A percentile compares a stretch with the other conserved stretches of the same genome.
Conservation (phyloP, 2,329 filamentous ascomycete genomes). For the Ceratocystis cacaofunesta region DNA sequence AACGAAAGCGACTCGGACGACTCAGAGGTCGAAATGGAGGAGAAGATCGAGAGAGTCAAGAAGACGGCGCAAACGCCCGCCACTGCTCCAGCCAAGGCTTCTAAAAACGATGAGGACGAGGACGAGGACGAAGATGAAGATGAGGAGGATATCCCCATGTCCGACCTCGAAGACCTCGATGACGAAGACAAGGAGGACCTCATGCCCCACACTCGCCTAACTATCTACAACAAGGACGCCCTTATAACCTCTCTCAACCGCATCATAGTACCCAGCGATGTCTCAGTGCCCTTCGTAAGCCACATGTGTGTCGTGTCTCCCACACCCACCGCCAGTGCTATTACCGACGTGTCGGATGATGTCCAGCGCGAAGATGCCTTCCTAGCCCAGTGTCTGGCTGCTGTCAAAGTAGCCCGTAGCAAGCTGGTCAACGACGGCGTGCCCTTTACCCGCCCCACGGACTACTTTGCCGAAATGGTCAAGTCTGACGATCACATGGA, state of each 20-base stretch:
- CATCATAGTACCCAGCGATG: conserved; percentile 50
- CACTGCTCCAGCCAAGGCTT: conserved; percentile 20
- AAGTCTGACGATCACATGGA: conserved; percentile 98
- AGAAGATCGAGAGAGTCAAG: conserved; percentile 43
- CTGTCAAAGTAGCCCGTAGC: conserved; percentile 57
- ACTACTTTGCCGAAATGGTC: conserved; percentile 99
- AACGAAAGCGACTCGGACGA: conserved; percentile 50
- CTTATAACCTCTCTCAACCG: conserved; percentile 68
- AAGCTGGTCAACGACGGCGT: conserved; percentile 68
- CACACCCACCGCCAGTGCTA: conserved; percentile 47
- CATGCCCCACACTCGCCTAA: conserved; percentile 78
- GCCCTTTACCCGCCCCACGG: conserved; percentile 72
- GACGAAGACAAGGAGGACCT: conserved; percentile 77
- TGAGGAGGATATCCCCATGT: conserved; percentile 78
- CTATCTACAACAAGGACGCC: conserved; percentile 91
- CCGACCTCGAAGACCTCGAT: conserved; percentile 63
- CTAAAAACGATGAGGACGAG: conserved; percentile 29
- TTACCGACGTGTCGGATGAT: conserved; percentile 80
- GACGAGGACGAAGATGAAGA: conserved; percentile 55
- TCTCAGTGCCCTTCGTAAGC: conserved; percentile 61
- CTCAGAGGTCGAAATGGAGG: conserved; percentile 63
- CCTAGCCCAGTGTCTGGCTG: conserved; percentile 75
- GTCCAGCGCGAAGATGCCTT: conserved; percentile 84
- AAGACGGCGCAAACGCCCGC: conserved; percentile 27
- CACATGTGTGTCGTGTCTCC: conserved; percentile 63